phyloP scores from a whole-genome alignment of 1,139 yeast species.

The Suhomyces taliae region DNA sequence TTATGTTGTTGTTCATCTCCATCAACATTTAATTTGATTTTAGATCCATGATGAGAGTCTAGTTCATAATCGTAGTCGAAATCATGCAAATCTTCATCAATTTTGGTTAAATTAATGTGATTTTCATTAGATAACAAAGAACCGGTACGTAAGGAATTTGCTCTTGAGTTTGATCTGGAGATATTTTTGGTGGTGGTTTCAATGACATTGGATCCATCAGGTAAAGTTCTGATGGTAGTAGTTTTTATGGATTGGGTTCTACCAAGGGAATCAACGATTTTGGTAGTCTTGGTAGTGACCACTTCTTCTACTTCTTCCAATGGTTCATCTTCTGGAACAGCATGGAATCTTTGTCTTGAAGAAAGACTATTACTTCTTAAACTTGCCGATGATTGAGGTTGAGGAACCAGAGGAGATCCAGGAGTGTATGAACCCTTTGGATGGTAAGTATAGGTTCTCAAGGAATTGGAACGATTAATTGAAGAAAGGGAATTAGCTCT shows the following conservation, averaged over 20 bases:
- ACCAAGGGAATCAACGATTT: constrained; percentile 44
- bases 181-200: constrained; percentile 48
- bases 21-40: constrained; percentile 5
- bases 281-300: constrained; percentile 46
- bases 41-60: constrained; percentile 18
- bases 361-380: constrained; percentile 21
- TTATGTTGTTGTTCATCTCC: not conserved
- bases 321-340: constrained; percentile 15
- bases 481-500: constrained; percentile 19
- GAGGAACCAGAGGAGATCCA: constrained; percentile 28
- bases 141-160: constrained; percentile 29
- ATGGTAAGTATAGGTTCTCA: constrained; percentile 38
- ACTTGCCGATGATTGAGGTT: constrained; percentile 19
- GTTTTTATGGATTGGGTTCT: constrained; percentile 46
- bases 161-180: constrained; percentile 37
- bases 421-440: constrained; percentile 44
- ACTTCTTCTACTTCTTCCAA: constrained; percentile 23
- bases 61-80: constrained; percentile 45
- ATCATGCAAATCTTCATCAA: constrained; percentile 47
- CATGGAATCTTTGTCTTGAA: not conserved
- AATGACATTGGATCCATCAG: constrained; percentile 48
- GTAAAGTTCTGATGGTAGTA: constrained; percentile 39
- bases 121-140: constrained; percentile 22
- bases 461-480: constrained; percentile 29
- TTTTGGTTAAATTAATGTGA: constrained; percentile 34